Conservation (phyloP, 495 filamentous ascomycete genomes). For the Penicillium antarcticum region DNA sequence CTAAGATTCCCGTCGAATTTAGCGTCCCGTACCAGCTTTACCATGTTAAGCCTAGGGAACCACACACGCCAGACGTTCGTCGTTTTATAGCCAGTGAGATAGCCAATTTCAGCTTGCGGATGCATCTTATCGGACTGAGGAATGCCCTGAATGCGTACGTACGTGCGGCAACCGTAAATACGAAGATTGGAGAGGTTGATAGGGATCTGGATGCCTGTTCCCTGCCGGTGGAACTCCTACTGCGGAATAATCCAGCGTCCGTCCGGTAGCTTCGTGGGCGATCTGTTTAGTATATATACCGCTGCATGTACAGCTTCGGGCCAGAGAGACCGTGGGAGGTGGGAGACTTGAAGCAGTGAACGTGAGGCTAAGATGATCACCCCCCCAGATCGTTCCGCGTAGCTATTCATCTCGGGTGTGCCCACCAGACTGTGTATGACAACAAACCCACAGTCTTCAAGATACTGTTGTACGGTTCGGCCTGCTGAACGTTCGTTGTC, state of each 20-base stretch:
- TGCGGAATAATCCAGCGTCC: neutral
- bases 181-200: constrained; percentile 6
- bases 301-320: neutral
- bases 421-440: neutral
- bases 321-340: constrained; percentile 9
- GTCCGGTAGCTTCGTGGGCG: neutral
- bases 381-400: constrained; percentile 5
- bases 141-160: neutral
- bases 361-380: constrained; percentile 1
- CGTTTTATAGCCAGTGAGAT: constrained; percentile 4
- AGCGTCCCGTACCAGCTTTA: neutral
- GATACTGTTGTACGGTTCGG: neutral
- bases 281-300: constrained; percentile 6
- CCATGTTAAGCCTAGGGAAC: neutral
- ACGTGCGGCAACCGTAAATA: constrained; percentile 1
- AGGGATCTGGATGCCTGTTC: too few species aligned
- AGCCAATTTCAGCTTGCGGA: constrained; percentile 1
- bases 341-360: neutral
- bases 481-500: constrained; percentile 1
- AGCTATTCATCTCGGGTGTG: constrained; percentile 4
- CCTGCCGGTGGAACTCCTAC: neutral
- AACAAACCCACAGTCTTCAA: neutral
- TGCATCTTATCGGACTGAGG: constrained; percentile 4
- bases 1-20: neutral
- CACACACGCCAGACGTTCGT: constrained; percentile 7